phyloP scores from a whole-genome alignment of 768 basidiomycete genomes.

The Panaeolus cyanescens region DNA sequence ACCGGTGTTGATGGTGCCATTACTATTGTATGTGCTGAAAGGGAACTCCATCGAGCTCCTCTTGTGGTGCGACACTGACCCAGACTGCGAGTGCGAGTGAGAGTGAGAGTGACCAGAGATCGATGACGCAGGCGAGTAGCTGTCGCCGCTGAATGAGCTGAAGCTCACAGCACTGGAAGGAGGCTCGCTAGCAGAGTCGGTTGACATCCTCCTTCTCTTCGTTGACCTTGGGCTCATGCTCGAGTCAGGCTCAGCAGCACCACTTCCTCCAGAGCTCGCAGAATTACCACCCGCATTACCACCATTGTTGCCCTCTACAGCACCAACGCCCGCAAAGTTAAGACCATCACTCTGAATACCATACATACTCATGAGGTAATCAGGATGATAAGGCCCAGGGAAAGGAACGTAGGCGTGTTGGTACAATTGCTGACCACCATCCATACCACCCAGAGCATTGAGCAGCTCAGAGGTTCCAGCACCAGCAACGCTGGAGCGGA shows the following conservation, averaged over 20 bases:
- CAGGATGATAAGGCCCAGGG: constrained; percentile 78
- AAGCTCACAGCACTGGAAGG: constrained; percentile 67
- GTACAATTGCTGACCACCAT: constrained; percentile 18
- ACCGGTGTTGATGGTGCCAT: constrained; percentile 32
- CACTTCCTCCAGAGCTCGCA: background rate
- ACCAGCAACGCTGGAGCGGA: constrained; percentile 33
- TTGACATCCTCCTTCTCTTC: constrained; percentile 78
- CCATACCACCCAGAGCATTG: constrained; percentile 39
- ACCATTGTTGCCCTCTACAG: constrained; percentile 1
- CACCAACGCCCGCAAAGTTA: constrained; percentile 52
- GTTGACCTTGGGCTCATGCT: constrained; percentile 47
- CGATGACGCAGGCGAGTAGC: constrained; percentile 60
- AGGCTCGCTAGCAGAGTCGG: constrained; percentile 50
- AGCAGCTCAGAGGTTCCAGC: constrained; percentile 52
- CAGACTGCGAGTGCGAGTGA: constrained; percentile 40
- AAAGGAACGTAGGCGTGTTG: constrained; percentile 35
- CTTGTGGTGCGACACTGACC: constrained; percentile 69
- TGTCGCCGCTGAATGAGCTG: constrained; percentile 56
- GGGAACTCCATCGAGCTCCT: constrained; percentile 60
- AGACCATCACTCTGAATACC: constrained; percentile 49
- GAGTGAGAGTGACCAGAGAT: constrained; percentile 35
- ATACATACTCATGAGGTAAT: constrained; percentile 61
- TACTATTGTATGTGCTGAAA: constrained; percentile 53
- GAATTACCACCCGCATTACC: background rate
- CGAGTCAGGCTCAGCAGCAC: constrained; percentile 40